Percentiles rank a stretch among this genome's conserved stretches.
Evolutionary conservation across 768 basidiomycete genomes (phyloP).

Genomic region (Tulasnella sp.): DNA sequence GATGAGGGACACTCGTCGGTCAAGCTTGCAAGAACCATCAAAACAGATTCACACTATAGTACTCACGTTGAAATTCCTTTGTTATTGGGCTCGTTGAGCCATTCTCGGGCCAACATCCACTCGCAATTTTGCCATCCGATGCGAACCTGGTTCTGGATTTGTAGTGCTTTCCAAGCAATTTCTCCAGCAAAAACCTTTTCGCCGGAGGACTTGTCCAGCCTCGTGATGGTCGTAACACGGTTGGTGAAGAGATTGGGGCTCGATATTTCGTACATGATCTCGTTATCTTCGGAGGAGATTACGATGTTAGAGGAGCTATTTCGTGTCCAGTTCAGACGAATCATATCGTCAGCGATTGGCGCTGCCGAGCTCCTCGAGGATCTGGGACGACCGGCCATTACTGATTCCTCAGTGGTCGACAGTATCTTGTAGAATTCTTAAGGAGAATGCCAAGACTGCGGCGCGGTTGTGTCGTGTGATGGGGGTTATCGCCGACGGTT

Average conservation of each 20-base stretch:
- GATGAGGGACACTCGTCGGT: background rate
- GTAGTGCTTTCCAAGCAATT: constrained; percentile 8
- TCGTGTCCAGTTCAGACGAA: background rate
- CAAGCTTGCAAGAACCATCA: background rate
- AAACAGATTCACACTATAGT: background rate
- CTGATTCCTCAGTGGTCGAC: background rate
- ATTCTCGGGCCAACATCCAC: background rate
- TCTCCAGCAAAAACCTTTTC: constrained; percentile 9
- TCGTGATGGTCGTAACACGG: constrained; percentile 16
- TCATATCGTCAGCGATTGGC: background rate
- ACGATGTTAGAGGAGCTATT: constrained; percentile 17
- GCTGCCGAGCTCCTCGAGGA: background rate
- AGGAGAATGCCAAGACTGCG: background rate
- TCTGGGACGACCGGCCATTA: background rate
- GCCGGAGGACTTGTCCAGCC: background rate
- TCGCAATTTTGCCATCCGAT: constrained; percentile 8
- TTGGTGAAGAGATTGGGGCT: background rate
- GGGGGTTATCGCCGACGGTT: too few species aligned
- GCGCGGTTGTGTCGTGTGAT: background rate
- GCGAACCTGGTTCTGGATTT: background rate
- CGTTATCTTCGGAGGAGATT: background rate
- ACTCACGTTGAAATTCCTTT: background rate
- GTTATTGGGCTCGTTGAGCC: background rate
- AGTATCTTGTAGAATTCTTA: background rate
- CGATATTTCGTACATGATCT: constrained; percentile 18